Evolutionary conservation across 495 filamentous ascomycete species (phyloP), one percentile per base, ranked within the genome.

Genomic region (Aspergillus coremiiformis): DNA sequence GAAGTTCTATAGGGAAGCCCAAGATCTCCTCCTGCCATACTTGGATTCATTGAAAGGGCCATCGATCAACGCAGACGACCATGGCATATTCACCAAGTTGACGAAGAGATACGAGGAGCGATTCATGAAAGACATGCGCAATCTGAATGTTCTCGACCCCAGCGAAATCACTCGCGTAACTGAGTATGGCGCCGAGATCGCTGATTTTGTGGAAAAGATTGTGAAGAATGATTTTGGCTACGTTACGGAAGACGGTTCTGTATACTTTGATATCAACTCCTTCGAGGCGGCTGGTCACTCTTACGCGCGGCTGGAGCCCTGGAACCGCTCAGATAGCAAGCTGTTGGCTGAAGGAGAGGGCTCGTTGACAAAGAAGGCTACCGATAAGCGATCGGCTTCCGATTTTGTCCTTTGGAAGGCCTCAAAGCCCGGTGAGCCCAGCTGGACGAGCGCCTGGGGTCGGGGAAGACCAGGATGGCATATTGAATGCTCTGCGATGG

Each of bases 401-500:
- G 92, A 98, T 62, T 98, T 98, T 68, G 93, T 90, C 2, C 74
- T 97, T 4, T 96, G 91, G 92, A 98, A 98, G 70, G 80, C 86
- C 32, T 90, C 84, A 0, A 96, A 94, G 69, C 80, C 86, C 4
- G 92, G 93, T 32, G 93, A 98, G 72, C 93, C 93, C 1, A 85
- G 78, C 53, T 98, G 93, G 93, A 70, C 81, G 10, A 89, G 84
- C 58, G 79, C 79, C 5, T 98, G 93, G 92, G 90, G 91, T 8
- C 73, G 80, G 42, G 91, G 92, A 22, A 77, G 93, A 17, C 93
- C 93, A 0, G 93, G 93, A 14, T 96, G 90, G 93, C 93, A 97
- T 66, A 96, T 98, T 55, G 92, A 98, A 72, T 98, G 93, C 80
- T 93, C 87, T 0, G 91, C 89, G 1, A 98, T 98, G 93, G 90